Conservation (phyloP, 2,329 filamentous ascomycete species). For the Huntiella abstrusa region DNA sequence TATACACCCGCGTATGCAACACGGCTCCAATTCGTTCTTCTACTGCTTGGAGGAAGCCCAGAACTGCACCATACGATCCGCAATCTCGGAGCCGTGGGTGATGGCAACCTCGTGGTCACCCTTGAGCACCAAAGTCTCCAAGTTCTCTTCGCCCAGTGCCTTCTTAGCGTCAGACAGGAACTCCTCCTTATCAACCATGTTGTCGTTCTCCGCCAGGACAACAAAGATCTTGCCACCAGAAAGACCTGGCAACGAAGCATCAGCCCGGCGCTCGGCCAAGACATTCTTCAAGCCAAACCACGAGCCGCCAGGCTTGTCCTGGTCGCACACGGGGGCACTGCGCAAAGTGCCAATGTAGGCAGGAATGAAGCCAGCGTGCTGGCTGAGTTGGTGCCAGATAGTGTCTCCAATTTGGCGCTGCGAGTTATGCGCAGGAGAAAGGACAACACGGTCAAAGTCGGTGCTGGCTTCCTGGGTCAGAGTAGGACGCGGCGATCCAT, state of each 20-base stretch:
- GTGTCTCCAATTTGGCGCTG: conserved; percentile 39
- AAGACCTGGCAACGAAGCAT: conserved; percentile 17
- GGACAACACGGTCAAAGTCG: conserved; percentile 25
- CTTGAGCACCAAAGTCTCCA: conserved; percentile 36
- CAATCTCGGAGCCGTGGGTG: conserved; percentile 38
- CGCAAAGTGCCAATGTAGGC: conserved; percentile 55
- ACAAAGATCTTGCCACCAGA: conserved; percentile 36
- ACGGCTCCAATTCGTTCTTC: background rate
- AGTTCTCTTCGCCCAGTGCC: conserved; percentile 36
- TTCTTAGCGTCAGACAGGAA: conserved; percentile 38
- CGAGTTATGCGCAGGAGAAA: conserved; percentile 31
- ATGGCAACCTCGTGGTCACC: conserved; percentile 56
- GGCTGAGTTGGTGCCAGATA: conserved; percentile 49
- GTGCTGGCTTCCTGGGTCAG: conserved; percentile 18
- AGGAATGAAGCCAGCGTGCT: conserved; percentile 47
- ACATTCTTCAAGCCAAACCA: conserved; percentile 39
- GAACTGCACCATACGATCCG: conserved; percentile 17
- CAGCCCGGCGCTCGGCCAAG: conserved; percentile 23
- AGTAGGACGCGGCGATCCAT: conserved; percentile 18
- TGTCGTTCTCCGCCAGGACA: conserved; percentile 46
- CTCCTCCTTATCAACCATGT: conserved; percentile 47
- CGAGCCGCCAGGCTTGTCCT: conserved; percentile 29
- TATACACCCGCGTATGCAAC: background rate
- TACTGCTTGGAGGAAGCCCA: conserved; percentile 1
- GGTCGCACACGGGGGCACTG: conserved; percentile 47